Conservation (phyloP, 176 grass and related monocot genomes). For the Saccharum officinarum region DNA sequence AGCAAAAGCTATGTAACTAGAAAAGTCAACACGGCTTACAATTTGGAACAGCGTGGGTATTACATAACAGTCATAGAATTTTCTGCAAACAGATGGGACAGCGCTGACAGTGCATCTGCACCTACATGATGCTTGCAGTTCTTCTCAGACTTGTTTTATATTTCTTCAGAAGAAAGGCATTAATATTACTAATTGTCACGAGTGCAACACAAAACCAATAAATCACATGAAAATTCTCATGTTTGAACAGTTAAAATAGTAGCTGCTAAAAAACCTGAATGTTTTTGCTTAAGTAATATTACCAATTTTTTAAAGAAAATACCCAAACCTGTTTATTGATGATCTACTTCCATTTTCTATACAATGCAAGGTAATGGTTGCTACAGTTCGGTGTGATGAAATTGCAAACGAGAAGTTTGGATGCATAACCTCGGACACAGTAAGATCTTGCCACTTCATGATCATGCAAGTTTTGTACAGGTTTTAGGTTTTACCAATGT, state of each 20-base stretch:
- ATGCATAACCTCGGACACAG: conserved; percentile 67
- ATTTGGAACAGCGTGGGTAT: neutral
- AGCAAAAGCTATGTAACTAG: no score
- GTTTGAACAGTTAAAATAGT: conserved; percentile 13
- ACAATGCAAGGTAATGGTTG: conserved; percentile 92
- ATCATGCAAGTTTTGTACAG: conserved; percentile 3
- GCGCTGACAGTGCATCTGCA: neutral
- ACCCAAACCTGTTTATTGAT: neutral
- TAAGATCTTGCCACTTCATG: conserved; percentile 41
- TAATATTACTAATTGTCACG: neutral
- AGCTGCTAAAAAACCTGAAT: neutral
- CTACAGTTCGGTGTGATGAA: conserved; percentile 98
- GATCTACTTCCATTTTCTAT: conserved; percentile 34
- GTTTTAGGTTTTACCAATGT: conserved; percentile 24
- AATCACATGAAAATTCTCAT: conserved; percentile 3
- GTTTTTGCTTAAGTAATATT: neutral
- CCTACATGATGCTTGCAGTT: conserved; percentile 2
- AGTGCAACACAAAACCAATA: conserved; percentile 5
- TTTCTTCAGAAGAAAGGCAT: neutral
- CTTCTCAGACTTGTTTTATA: neutral
- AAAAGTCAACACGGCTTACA: neutral
- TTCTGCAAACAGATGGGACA: conserved; percentile 18
- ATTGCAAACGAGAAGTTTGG: conserved; percentile 91
- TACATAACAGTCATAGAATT: neutral
- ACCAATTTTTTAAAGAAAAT: conserved; percentile 15